Percentiles rank a stretch among this genome's conserved stretches.
Evolutionary conservation across 495 filamentous ascomycete species (phyloP).

Genomic region (Trichoderma reesei): DNA sequence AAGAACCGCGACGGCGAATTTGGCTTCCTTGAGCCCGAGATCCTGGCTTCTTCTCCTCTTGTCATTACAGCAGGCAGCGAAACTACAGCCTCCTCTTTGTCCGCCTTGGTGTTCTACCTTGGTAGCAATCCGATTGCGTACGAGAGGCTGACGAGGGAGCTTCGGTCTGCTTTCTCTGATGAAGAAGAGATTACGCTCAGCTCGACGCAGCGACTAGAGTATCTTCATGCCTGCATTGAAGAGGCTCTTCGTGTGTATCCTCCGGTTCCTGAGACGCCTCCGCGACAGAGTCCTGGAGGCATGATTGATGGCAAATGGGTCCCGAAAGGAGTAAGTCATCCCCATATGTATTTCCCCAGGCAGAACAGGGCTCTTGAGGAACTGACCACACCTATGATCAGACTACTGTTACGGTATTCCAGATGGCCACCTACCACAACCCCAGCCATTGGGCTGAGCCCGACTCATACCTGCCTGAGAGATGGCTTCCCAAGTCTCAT

Average conservation of each 20-base stretch:
- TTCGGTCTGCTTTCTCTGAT: conserved; percentile 39
- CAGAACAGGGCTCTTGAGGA: too few species aligned
- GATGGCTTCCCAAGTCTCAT: conserved; percentile 26
- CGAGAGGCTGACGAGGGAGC: conserved; percentile 37
- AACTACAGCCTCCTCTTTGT: conserved; percentile 45
- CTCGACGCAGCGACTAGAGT: conserved; percentile 32
- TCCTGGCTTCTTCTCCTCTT: background rate
- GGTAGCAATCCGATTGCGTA: conserved; percentile 30
- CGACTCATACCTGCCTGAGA: conserved; percentile 39
- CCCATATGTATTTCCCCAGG: background rate
- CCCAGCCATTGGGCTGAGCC: conserved; percentile 27
- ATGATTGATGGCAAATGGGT: conserved; percentile 21
- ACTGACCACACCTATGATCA: background rate
- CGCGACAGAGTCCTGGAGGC: conserved; percentile 28
- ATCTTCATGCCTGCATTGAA: conserved; percentile 47
- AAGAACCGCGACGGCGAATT: background rate
- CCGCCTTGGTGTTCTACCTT: conserved; percentile 40
- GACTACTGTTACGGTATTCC: conserved; percentile 9
- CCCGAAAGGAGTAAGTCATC: conserved; percentile 17
- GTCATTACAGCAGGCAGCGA: conserved; percentile 43
- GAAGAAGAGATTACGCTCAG: conserved; percentile 41
- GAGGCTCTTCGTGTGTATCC: conserved; percentile 52
- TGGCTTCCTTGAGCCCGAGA: background rate
- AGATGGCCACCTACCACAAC: conserved; percentile 30
- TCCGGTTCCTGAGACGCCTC: conserved; percentile 39